phyloP scores from a whole-genome alignment of 225 moss, liverwort and hornwort species.

The Lunularia cruciata region DNA sequence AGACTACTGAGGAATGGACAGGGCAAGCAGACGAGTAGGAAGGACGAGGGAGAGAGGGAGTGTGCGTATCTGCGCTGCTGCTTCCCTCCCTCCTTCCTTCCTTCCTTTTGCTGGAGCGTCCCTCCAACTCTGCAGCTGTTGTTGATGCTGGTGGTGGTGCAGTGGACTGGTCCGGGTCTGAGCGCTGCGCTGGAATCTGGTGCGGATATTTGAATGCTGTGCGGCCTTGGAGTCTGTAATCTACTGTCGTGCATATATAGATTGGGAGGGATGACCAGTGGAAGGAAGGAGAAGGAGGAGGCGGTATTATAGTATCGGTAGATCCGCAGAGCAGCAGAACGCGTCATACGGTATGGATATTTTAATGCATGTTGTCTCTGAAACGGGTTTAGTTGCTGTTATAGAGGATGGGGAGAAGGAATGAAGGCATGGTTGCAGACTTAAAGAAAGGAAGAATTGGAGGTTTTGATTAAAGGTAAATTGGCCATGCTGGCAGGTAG shows the following conservation, averaged over 20 bases:
- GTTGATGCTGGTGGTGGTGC: not conserved
- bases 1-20: not conserved
- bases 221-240: not conserved
- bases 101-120: not conserved
- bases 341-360: slow-evolving; percentile 3
- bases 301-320: not conserved
- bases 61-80: not conserved
- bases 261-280: not conserved
- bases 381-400: not conserved
- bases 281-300: not conserved
- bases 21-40: too few relatives aligned
- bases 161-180: not conserved
- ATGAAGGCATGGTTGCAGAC: not conserved
- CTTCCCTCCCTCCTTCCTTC: not conserved
- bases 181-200: not conserved
- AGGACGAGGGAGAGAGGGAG: not conserved
- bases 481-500: not conserved
- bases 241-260: not conserved
- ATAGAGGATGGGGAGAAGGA: not conserved
- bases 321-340: slow-evolving; percentile 8
- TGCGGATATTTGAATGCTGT: not conserved
- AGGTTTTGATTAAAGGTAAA: not conserved
- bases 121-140: too few relatives aligned
- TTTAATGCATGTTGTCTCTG: not conserved
- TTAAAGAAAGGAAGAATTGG: not conserved